Evolutionary conservation across 257 asterid species (phyloP), one percentile per base, ranked within the genome.

Genomic region (Echium plantagineum): DNA sequence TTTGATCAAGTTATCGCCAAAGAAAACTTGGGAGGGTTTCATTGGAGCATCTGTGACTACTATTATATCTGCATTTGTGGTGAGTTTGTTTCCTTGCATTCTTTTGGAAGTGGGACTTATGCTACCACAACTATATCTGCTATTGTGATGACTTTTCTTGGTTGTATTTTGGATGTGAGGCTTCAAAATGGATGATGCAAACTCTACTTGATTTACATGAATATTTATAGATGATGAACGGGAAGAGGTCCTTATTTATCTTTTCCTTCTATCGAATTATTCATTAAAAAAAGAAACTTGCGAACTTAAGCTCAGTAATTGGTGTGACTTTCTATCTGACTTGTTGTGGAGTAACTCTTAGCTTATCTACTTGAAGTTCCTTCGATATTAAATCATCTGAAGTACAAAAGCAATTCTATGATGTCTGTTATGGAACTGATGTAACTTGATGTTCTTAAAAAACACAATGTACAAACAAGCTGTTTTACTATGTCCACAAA

Each of bases 1-100:
- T 67, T 73, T 85, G 67, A 88, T 85, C 75, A 81, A 88, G 78
- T 70, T 88, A 62, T 88, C 95, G 17, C 96, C 95, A 2, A 85
- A 88, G 80, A 88, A 88, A 79, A 88, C 96, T 42, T 88, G 96
- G 96, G 96, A 88, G 71, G 96, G 96, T 65, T 88, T 88, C 75
- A 85, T 88, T 55, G 96, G 96, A 74, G 96, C 95, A 61, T 88
- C 96, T 61, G 70, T 85, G 63, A 71, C 94, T 60, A 88, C 96
- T 47, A 63, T 88, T 68, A 69, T 83, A 71, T 80, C 90, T 15
- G 95, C 96, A 62, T 88, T 88, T 75, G 62, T 85, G 82, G 96
- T 85, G 60, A 75, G 85, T 58, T 28, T 24, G 1, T 24, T 32
- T 55, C 59, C 52, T 21, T 60, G 55, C 48, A 19, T 53, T 65